A percentile compares a stretch with the other conserved stretches of the same genome.
phyloP scores from a whole-genome alignment of 23 red algal species.

The Gracilaria vermiculophylla region DNA sequence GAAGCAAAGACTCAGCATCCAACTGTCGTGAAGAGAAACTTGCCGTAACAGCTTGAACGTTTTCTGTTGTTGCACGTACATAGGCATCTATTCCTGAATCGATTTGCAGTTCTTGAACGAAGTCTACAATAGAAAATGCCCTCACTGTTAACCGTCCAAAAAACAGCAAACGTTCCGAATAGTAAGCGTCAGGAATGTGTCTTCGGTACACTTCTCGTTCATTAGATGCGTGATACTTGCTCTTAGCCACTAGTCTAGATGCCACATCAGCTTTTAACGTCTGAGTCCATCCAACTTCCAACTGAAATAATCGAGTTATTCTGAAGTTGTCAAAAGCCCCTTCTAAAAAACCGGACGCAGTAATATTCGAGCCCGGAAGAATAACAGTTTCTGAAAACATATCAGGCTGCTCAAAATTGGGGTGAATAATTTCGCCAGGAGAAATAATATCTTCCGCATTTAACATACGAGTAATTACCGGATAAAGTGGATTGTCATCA shows the following conservation, averaged over 20 bases:
- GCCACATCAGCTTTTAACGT: neutral
- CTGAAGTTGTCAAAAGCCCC: neutral
- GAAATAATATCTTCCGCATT: neutral
- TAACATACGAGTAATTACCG: neutral
- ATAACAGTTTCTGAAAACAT: neutral
- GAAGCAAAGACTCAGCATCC: neutral
- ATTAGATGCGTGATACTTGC: neutral
- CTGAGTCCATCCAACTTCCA: slow-evolving; percentile 1
- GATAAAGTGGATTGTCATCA: neutral
- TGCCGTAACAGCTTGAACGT: neutral
- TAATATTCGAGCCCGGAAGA: neutral
- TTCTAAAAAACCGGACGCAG: neutral
- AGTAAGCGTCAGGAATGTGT: neutral
- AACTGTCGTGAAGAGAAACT: neutral
- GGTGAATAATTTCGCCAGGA: neutral
- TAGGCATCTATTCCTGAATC: slow-evolving; percentile 1
- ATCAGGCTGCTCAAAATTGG: neutral
- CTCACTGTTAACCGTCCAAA: neutral
- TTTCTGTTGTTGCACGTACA: neutral
- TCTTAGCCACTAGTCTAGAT: neutral
- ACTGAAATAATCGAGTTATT: neutral
- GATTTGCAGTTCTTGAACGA: neutral
- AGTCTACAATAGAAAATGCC: neutral
- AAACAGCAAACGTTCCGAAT: neutral
- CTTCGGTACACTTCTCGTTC: slow-evolving; percentile 1